Conservation (phyloP, 1,284 basidiomycete genomes). For the Sutorius eximius region DNA sequence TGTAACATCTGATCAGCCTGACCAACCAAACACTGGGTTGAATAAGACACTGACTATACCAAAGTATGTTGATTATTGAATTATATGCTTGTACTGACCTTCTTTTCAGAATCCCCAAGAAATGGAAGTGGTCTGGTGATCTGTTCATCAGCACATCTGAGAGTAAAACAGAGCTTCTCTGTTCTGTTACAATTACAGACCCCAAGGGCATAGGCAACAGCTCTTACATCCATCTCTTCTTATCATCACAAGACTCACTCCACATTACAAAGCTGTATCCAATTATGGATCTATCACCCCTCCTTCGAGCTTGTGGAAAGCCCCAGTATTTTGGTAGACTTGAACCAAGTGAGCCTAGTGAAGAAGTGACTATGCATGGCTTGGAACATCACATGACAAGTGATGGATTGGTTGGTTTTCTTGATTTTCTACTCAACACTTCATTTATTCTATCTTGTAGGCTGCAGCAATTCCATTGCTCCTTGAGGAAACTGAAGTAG, state of each 20-base stretch:
- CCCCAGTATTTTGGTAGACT: conserved; percentile 53
- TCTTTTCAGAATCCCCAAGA: conserved; percentile 32
- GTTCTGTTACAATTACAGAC: conserved; percentile 49
- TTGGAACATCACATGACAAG: conserved; percentile 48
- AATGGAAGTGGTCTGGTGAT: conserved; percentile 53
- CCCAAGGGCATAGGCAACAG: conserved; percentile 43
- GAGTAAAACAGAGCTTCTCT: conserved; percentile 43
- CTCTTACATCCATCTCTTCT: conserved; percentile 48
- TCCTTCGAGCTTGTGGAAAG: conserved; percentile 49
- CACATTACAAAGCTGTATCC: conserved; percentile 49
- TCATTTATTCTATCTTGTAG: conserved; percentile 35
- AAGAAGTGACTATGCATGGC: conserved; percentile 42
- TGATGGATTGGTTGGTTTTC: conserved; percentile 42
- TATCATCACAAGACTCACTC: conserved; percentile 42
- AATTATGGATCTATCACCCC: conserved; percentile 42
- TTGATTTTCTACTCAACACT: neutral
- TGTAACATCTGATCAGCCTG: conserved; percentile 1
- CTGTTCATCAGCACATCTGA: conserved; percentile 36
- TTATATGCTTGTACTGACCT: conserved; percentile 4
- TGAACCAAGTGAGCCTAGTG: conserved; percentile 40
- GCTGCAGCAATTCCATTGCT: conserved; percentile 48
- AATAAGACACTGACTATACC: conserved; percentile 21
- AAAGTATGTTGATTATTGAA: conserved; percentile 21
- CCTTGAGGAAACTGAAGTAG: conserved; percentile 44
- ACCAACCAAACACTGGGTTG: conserved; percentile 1